A percentile compares a stretch with the other conserved stretches of the same genome.
Conservation (phyloP, 2,329 filamentous ascomycete genomes). For the Ascochyta rabiei region DNA sequence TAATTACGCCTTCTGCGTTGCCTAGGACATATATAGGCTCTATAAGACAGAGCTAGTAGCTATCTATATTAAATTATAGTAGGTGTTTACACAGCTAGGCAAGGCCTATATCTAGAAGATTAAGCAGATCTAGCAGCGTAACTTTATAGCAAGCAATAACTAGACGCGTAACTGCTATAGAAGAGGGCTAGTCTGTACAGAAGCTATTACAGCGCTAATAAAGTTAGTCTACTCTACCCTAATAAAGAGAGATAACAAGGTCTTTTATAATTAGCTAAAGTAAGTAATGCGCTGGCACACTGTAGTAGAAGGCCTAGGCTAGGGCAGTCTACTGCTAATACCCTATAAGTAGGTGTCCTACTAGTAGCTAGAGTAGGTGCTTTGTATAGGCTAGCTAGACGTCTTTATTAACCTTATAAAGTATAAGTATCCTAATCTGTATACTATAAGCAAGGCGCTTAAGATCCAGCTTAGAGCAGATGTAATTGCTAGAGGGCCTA, state of each 20-base stretch:
- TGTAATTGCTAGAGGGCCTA: neutral
- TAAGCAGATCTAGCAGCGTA: neutral
- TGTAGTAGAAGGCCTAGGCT: neutral
- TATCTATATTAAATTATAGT: neutral
- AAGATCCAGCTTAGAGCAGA: neutral
- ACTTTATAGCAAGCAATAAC: neutral
- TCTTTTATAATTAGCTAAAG: neutral
- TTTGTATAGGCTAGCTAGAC: neutral
- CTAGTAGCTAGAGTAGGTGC: neutral
- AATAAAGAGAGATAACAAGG: neutral
- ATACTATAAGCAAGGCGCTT: neutral
- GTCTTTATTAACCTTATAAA: neutral
- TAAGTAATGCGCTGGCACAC: neutral
- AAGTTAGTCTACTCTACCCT: neutral
- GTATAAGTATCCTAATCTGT: neutral
- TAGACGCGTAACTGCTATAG: neutral
- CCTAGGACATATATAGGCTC: neutral
- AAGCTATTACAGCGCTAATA: neutral
- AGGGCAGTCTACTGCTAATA: neutral
- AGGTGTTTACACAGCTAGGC: neutral
- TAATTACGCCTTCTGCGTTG: neutral
- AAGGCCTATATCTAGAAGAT: neutral
- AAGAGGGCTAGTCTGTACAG: neutral
- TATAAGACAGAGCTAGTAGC: neutral
- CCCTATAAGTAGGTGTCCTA: neutral